phyloP scores from a whole-genome alignment of 768 basidiomycete species.

The Dentipellis sp. region DNA sequence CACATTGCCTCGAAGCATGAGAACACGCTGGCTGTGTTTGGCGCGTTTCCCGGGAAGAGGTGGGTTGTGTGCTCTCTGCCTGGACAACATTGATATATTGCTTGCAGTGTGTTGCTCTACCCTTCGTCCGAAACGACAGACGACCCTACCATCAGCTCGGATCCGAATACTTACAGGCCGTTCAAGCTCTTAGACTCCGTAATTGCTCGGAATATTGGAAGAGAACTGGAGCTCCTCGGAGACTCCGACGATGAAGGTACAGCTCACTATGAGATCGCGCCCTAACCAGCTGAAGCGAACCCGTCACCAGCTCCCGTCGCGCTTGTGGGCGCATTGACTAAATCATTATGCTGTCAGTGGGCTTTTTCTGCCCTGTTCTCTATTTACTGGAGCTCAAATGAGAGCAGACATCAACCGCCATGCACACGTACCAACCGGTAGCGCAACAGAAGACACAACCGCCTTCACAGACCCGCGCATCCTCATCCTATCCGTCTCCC shows the following conservation, averaged over 20 bases:
- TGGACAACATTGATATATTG: neutral
- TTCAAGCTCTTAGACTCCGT: constrained; percentile 71
- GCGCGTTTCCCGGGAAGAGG: constrained; percentile 81
- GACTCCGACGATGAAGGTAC: constrained; percentile 43
- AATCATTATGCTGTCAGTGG: constrained; percentile 79
- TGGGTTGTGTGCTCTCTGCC: constrained; percentile 20
- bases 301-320: constrained; percentile 43
- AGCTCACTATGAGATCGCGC: constrained; percentile 11
- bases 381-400: constrained; percentile 24
- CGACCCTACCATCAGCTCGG: constrained; percentile 28
- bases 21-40: constrained; percentile 89
- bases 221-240: constrained; percentile 48
- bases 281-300: neutral
- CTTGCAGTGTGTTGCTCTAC: constrained; percentile 63
- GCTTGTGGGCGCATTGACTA: constrained; percentile 84
- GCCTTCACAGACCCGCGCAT: constrained; percentile 46
- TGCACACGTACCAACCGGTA: constrained; percentile 25
- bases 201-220: constrained; percentile 50
- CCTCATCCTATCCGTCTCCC: constrained; percentile 83
- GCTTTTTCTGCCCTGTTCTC: neutral
- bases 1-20: constrained; percentile 88
- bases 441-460: constrained; percentile 22
- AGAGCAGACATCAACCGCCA: constrained; percentile 60
- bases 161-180: constrained; percentile 77
- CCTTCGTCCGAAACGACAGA: constrained; percentile 44